phyloP scores from a whole-genome alignment of 345 rosid genomes.

The Populus davidiana region DNA sequence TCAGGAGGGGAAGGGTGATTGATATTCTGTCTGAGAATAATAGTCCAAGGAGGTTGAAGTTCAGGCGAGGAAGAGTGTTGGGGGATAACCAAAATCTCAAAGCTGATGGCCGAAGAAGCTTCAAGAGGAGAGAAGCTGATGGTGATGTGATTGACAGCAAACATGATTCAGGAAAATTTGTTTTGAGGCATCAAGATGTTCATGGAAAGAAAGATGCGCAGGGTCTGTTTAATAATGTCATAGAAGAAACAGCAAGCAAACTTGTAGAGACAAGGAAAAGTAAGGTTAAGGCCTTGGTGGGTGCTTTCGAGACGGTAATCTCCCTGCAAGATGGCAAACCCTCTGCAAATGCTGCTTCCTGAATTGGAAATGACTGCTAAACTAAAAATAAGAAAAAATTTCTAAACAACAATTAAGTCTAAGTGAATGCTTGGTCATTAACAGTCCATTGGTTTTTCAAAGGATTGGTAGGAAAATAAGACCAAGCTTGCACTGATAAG shows the following conservation, averaged over 20 bases:
- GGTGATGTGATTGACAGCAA: constrained; percentile 18
- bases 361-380: neutral
- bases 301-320: constrained; percentile 94
- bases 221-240: constrained; percentile 72
- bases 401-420: neutral
- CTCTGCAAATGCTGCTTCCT: constrained; percentile 16
- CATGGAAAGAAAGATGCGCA: constrained; percentile 52
- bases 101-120: constrained; percentile 34
- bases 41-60: constrained; percentile 61
- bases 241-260: constrained; percentile 90
- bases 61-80: constrained; percentile 51
- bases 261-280: constrained; percentile 78
- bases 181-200: constrained; percentile 67
- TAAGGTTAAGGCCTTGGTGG: constrained; percentile 93
- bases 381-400: neutral
- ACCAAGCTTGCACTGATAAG: constrained; percentile 20
- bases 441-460: constrained; percentile 5
- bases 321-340: constrained; percentile 66
- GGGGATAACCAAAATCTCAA: constrained; percentile 37
- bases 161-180: constrained; percentile 43
- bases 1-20: constrained; percentile 63
- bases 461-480: constrained; percentile 22
- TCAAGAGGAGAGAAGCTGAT: constrained; percentile 44
- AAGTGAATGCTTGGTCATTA: constrained; percentile 2
- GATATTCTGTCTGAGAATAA: constrained; percentile 48